These are phyloP conservation scores for Hypoxylon sp. DNA, from an alignment of 2,329 filamentous ascomycete genomes.

Conservation along the genomic window DNA sequence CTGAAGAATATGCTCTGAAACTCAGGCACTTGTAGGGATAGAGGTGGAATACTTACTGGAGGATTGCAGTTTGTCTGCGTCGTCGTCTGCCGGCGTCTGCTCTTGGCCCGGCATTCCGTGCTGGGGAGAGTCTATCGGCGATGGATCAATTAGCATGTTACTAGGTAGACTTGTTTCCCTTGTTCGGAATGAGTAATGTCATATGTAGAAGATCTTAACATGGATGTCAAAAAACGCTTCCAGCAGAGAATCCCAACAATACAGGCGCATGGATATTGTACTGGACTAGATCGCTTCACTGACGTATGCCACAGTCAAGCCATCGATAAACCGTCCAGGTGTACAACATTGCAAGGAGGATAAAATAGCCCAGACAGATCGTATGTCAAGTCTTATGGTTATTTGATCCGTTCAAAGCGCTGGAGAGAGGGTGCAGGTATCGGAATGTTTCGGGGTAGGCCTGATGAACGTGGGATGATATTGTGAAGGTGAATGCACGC, in stretches of 20 bases:
- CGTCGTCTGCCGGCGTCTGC: no score
- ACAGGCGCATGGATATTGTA: not conserved
- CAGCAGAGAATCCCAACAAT: not conserved
- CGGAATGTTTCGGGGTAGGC: not conserved
- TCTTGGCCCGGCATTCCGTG: no score
- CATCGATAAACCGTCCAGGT: not conserved
- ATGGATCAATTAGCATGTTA: not conserved
- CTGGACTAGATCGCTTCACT: not conserved
- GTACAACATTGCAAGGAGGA: not conserved
- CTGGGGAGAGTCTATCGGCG: not conserved
- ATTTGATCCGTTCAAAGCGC: not conserved
- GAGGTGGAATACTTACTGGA: not conserved
- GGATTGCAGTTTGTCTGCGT: no score
- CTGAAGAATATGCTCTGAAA: not conserved
- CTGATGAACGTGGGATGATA: not conserved
- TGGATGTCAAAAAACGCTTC: not conserved
- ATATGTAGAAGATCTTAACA: not conserved
- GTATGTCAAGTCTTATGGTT: not conserved
- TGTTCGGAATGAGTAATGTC: not conserved
- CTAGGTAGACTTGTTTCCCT: not conserved
- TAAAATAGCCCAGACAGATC: not conserved
- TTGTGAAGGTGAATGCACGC: not conserved
- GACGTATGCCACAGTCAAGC: not conserved
- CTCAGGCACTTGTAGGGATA: not conserved
- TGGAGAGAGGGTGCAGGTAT: not conserved